Base-by-base conservation (phyloP, 73 alveolate species). In the Paramecium pentaurelia region DNA sequence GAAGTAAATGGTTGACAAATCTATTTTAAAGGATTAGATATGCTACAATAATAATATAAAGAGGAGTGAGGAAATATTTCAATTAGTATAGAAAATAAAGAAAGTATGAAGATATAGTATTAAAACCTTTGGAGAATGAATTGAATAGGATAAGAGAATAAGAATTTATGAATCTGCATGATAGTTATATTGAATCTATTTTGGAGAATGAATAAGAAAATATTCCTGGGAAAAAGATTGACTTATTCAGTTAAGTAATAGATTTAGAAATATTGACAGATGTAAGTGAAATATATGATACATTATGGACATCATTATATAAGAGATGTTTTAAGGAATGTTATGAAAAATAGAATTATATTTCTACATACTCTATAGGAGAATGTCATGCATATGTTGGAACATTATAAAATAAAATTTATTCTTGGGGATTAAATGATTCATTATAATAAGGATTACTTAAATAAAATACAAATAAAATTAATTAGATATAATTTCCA, bases 261-360 rank as follows among this genome's bases (percentile, higher is more conserved):
- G 94, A 89, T 71, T 44, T 89, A 30, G 94, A 89, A 71, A 71
- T 89, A 8, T 45, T 89, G 45, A 30, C 92, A 30, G 94, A 89
- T 89, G 75, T 83, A 44, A 45, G 85, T 28, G 94, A 89, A 89
- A 89, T 89, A 16, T 71, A 89, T 71, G 94, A 89, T 47, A 58
- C 94, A 6, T 28, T 89, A 10, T 89, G 94, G 94, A 60, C 94
- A 8, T 45, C 94, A 28, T 45, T 89, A 89, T 89, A 89, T 58
- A 58, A 89, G 58, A 60, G 85, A 64, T 68, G 92, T 8, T 89
- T 89, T 71, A 89, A 89, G 34, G 94, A 89, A 32, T 45, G 60
- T 73, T 89, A 89, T 71, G 94, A 89, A 32, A 89, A 89, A 58
- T 45, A 54, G 18, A 71, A 77, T 42, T 89, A 45, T 71, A 45